These are phyloP conservation scores for Hypoxylon sp. DNA, from an alignment of 2,329 filamentous ascomycete species.

Conservation along the genomic window DNA sequence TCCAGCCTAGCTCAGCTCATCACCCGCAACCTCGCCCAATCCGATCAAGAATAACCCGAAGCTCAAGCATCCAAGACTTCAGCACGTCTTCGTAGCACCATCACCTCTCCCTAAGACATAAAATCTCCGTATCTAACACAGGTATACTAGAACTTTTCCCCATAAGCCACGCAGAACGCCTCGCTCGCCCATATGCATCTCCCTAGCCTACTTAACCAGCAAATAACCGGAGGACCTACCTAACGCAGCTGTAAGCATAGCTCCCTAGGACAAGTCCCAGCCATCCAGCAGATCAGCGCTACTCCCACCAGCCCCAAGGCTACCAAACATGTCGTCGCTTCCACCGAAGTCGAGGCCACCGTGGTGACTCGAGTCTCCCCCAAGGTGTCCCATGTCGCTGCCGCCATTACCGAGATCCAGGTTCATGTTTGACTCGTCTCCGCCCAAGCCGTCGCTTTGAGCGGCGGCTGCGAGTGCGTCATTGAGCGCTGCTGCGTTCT, in stretches of 20 bases:
- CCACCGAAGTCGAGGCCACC: conserved; percentile 58
- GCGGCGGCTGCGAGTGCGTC: conserved; percentile 63
- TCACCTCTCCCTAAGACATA: not conserved
- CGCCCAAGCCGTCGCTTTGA: conserved; percentile 56
- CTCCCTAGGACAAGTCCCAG: conserved; percentile 50
- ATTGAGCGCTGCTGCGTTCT: conserved; percentile 57
- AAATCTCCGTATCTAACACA: not conserved
- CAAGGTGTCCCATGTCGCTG: conserved; percentile 54
- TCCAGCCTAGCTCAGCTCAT: not conserved
- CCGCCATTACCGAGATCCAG: conserved; percentile 59
- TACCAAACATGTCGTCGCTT: conserved; percentile 63
- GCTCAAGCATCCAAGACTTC: not conserved
- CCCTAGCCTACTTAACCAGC: not conserved
- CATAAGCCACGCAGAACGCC: conserved; percentile 22
- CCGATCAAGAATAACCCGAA: not conserved
- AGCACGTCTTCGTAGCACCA: not conserved
- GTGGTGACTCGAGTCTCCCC: conserved; percentile 52
- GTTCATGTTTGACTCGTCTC: conserved; percentile 56
- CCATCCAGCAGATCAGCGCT: conserved; percentile 50
- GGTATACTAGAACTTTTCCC: not conserved
- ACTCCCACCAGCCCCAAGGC: conserved; percentile 48
- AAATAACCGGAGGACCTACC: not conserved
- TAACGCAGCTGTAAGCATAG: not conserved
- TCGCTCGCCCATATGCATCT: conserved; percentile 10
- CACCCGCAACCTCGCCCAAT: not conserved